Evolutionary conservation across 371 early-diverging fungal genomes (phyloP), one percentile per base, ranked within the genome.

Genomic region (Mucor irregularis): DNA sequence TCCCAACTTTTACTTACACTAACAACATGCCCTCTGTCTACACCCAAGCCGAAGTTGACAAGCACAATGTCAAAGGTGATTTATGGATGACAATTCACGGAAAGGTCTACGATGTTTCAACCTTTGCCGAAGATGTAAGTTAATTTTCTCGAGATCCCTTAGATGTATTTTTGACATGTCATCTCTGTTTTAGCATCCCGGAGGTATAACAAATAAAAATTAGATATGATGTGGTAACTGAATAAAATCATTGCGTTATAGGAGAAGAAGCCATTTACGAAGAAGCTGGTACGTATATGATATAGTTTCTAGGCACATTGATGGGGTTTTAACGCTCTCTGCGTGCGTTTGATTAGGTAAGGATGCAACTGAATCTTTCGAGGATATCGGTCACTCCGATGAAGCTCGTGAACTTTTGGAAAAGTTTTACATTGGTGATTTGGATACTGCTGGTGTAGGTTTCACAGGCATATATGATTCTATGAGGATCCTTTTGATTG

Each of bases 301-400:
- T 16, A 39, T 16, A 40, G 16, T 30, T n/a, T n/a, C n/a, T n/a
- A n/a, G n/a, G n/a, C n/a, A n/a, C n/a, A n/a, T n/a, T n/a, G n/a
- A n/a, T n/a, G n/a, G n/a, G n/a, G n/a, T n/a, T n/a, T n/a, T n/a
- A n/a, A n/a, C n/a, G n/a, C n/a, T n/a, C n/a, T n/a, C n/a, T n/a
- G n/a, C n/a, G n/a, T n/a, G n/a, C n/a, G n/a, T n/a, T n/a, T n/a
- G n/a, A n/a, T 13, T 35, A 75, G 76, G 92, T 53, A 73, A 73
- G 60, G 92, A 94, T 62, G 90, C 91, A 35, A 89, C 92, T 35
- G 90, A 86, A 48, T 86, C 88, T n/a, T 94, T 94, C 57, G 92
- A 93, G 60, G 94, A 93, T 62, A 89, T 93, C 49, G 89, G 89
- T 31, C 94, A 93, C 77, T 88, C 89, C 25, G 90, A 91, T 30